Base-by-base conservation (phyloP, 2,329 filamentous ascomycete genomes). In the Ophiostoma pallidulum region DNA sequence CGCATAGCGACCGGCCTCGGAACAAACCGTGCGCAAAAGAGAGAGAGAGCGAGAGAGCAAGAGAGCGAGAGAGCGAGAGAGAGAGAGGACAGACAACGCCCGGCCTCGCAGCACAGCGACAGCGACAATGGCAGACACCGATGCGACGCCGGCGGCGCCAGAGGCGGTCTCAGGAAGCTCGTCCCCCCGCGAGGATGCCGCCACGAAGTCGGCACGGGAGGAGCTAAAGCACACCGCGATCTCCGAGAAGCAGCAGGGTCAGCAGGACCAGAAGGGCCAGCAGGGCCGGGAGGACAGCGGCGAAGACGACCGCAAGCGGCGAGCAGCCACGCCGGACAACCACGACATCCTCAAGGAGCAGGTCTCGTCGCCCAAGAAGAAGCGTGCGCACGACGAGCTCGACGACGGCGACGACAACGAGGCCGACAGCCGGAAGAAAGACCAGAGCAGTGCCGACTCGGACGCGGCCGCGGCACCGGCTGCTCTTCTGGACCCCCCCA, bases 191-290 rank as follows among this genome's bases (percentile, higher is more conserved):
- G 79, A 83, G 56, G 79, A 83, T 60, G 74, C 76, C 31, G 78
- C 78, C 58, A 83, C 79, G 35, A 75, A 75, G 50, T 78, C 78
- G 44, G 70, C 79, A 31, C 74, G 79, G 52, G 74, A 80, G 57
- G 79, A 83, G 64, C 70, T 83, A 35, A 78, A 75, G 64, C 77
- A 82, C 53, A 80, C 78, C 9, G 72, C 67, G 45, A 81, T 83
- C 53, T 82, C 78, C 14, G 78, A 75, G 56, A 69, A 62, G 53
- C 60, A 53, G 57, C 59, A 45, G 19, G 56, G n/a, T n/a, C n/a
- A n/a, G n/a, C n/a, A n/a, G n/a, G n/a, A n/a, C n/a, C 37, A 48
- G 54, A 41, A 24, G 47, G 28, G 13, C 50, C 45, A 47, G 53
- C 46, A 52, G 52, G 46, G 51, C 48, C 52, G 59, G 53, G 52